phyloP scores from a whole-genome alignment of 768 basidiomycete genomes.

The Trichaptum fuscoviolaceum region DNA sequence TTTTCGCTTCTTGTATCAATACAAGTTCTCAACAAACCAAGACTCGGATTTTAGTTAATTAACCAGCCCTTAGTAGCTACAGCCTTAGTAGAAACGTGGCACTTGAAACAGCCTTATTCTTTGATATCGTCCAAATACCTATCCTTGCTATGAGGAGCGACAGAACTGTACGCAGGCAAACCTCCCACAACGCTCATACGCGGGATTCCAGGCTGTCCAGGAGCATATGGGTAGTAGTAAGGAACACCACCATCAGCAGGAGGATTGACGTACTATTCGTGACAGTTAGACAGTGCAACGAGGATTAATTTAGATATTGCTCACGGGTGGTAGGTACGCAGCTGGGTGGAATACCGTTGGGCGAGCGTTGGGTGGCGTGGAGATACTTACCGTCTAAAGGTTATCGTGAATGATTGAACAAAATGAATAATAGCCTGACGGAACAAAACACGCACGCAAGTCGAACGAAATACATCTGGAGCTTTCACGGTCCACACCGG shows the following conservation, averaged over 20 bases:
- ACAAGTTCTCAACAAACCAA: too few relatives aligned
- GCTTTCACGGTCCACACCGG: conserved; percentile 38
- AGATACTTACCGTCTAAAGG: background rate
- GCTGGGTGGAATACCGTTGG: background rate
- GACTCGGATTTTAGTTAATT: too few relatives aligned
- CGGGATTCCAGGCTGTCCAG: background rate
- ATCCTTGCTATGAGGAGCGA: background rate
- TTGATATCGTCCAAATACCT: background rate
- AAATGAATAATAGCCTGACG: background rate
- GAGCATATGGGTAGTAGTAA: background rate
- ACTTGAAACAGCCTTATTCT: background rate
- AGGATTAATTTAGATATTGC: background rate
- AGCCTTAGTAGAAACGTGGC: too few relatives aligned
- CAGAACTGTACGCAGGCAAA: background rate
- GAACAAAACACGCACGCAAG: conserved; percentile 25
- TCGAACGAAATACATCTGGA: conserved; percentile 33
- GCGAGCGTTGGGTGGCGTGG: background rate
- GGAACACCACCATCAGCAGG: background rate
- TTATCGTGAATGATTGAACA: background rate
- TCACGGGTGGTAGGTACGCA: background rate
- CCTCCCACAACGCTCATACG: background rate
- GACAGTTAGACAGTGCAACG: background rate
- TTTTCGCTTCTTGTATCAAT: too few relatives aligned
- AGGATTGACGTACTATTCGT: background rate
- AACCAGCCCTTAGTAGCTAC: too few relatives aligned